Conservation (phyloP, 164 flowering plant genomes). For the Liriodendron chinense region DNA sequence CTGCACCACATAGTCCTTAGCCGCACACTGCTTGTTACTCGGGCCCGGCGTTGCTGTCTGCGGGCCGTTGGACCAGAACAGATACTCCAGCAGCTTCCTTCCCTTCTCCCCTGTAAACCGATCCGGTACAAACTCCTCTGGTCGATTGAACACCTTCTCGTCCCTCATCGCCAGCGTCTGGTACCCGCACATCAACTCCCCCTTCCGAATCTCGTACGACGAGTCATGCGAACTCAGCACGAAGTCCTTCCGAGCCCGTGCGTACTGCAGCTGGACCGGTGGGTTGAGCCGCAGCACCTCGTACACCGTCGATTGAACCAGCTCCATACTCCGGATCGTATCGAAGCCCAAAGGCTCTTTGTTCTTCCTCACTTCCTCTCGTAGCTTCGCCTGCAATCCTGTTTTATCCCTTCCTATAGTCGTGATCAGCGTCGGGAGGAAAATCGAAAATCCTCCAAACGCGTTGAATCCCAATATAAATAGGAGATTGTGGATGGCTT, state of each 20-base stretch:
- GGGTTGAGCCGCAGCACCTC: constrained; percentile 72
- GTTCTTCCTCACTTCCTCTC: constrained; percentile 45
- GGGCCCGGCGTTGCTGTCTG: constrained; percentile 62
- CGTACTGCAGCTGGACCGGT: constrained; percentile 70
- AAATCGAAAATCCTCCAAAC: constrained; percentile 71
- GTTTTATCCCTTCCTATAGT: constrained; percentile 39
- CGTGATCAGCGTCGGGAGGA: constrained; percentile 41
- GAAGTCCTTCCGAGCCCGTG: constrained; percentile 75
- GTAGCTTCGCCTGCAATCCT: constrained; percentile 43
- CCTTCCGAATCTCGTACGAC: constrained; percentile 55
- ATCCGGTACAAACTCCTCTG: constrained; percentile 59
- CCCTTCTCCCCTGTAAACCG: constrained; percentile 59
- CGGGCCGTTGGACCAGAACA: constrained; percentile 94
- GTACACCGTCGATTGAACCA: constrained; percentile 72
- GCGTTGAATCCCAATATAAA: constrained; percentile 87
- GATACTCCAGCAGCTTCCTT: constrained; percentile 45
- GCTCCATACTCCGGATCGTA: constrained; percentile 44
- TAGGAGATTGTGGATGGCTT: constrained; percentile 65
- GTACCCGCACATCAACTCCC: constrained; percentile 82
- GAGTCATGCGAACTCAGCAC: constrained; percentile 57
- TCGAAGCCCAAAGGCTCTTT: constrained; percentile 39
- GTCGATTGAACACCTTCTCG: constrained; percentile 52
- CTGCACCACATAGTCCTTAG: constrained; percentile 58
- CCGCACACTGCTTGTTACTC: constrained; percentile 81
- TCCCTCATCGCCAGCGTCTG: constrained; percentile 76